These are phyloP conservation scores for Kernera saxatilis DNA, from an alignment of 345 rosid species.

Conservation along the genomic window DNA sequence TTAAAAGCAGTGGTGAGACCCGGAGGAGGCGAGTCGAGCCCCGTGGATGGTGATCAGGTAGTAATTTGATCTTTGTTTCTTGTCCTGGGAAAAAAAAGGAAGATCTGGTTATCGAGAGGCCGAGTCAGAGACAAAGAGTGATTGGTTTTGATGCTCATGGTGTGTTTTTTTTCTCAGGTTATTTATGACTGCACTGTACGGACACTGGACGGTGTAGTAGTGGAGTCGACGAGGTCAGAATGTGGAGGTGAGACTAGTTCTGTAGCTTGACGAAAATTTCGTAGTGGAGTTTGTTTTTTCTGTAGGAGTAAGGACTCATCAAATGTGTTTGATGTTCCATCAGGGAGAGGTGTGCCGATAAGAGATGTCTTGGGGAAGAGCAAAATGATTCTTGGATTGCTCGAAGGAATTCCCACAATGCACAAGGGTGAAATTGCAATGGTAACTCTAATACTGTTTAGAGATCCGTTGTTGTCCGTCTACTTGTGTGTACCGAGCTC, in stretches of 20 bases:
- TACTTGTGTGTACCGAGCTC: neutral
- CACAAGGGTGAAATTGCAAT: conserved; percentile 90
- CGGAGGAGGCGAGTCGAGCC: conserved; percentile 78
- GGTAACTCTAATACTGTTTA: conserved; percentile 35
- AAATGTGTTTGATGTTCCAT: conserved; percentile 9
- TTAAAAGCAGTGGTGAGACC: conserved; percentile 89
- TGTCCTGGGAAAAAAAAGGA: neutral
- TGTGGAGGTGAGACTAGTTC: conserved; percentile 56
- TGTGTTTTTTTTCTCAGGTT: conserved; percentile 38
- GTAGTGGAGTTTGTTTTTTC: no score
- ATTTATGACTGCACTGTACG: conserved; percentile 80
- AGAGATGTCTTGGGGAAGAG: conserved; percentile 87
- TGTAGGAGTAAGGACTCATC: no score
- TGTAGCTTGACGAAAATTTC: neutral
- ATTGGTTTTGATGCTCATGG: neutral
- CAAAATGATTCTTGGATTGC: conserved; percentile 78
- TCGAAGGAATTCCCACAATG: conserved; percentile 93
- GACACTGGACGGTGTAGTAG: conserved; percentile 78
- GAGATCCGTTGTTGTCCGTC: neutral
- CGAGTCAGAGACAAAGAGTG: neutral
- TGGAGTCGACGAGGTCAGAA: conserved; percentile 68
- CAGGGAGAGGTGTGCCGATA: conserved; percentile 74
- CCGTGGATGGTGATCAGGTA: conserved; percentile 95
- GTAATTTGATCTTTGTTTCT: neutral
- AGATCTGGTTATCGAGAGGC: neutral